Base-by-base conservation (phyloP, 179 eudicot species). In the Drosera spatulata region DNA sequence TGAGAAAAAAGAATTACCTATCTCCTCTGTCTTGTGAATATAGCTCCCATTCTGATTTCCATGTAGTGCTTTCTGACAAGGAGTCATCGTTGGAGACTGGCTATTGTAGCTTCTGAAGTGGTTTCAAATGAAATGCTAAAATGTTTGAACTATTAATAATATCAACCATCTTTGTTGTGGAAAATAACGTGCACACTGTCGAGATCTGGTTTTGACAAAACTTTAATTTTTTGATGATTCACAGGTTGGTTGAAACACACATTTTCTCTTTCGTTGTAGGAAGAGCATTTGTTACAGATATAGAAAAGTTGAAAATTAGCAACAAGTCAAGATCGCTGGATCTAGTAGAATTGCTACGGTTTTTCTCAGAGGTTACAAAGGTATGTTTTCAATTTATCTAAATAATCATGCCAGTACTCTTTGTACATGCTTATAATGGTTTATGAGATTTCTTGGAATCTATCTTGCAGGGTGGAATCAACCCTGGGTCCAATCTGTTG, bases 181-280 rank as follows among this genome's bases (percentile, higher is more conserved):
- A 50, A 50, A 50, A 50, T 8, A 50, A n/a, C 10, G 3, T 1
- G 10, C 49, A 45, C 10, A 12, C 13, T n/a, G 33, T 3, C 11
- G 22, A 49, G 66, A 54, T 57, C 39, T 39, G 15, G 51, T 48
- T 48, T 55, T 61, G 52, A 61, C 69, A 62, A 55, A 71, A 47
- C 66, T 53, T 55, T 61, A 53, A 68, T 43, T 22, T 72, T 54
- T 52, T 62, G 60, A 62, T 67, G 64, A 64, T 76, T 71, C 73
- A 69, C 97, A 94, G 99, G 91, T 80, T 94, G 74, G 97, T 91
- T 71, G 99, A 94, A 81, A 87, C 86, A 66, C 99, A 94, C 75
- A 82, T 94, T 70, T 94, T 94, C 82, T 91, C 95, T 61, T 94
- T 94, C 75, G 99, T 94, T 70, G 95, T 94, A 65, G 99, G 99